Conservation (phyloP, 164 flowering plant genomes). For the Kingdonia uniflora region DNA sequence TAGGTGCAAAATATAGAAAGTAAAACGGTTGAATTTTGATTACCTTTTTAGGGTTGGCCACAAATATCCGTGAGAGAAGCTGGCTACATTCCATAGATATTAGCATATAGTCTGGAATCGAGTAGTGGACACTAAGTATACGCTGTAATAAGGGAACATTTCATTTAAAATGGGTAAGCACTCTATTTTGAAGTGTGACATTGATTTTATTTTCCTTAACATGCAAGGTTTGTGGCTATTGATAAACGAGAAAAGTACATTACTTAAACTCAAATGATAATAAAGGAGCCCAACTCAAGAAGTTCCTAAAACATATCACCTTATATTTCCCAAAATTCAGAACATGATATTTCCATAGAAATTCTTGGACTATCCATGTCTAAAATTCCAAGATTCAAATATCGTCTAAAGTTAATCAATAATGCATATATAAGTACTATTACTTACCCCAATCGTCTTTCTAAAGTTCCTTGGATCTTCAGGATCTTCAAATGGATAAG, state of each 20-base stretch:
- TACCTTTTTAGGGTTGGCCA: conserved; percentile 74
- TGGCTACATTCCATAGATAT: conserved; percentile 62
- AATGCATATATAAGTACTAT: conserved; percentile 9
- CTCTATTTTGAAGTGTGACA: no score
- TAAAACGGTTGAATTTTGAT: background rate
- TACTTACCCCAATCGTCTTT: conserved; percentile 59
- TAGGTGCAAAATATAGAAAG: background rate
- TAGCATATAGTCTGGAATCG: conserved; percentile 65
- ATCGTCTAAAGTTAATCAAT: background rate
- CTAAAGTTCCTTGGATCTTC: conserved; percentile 70
- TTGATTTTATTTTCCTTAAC: no score
- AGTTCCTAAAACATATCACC: no score
- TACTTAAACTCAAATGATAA: no score
- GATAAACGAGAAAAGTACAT: no score
- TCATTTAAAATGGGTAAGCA: no score
- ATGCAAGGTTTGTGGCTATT: no score
- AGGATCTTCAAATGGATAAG: conserved; percentile 90
- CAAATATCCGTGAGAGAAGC: conserved; percentile 64
- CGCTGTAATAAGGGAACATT: conserved; percentile 33
- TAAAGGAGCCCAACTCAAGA: no score
- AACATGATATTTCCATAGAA: no score
- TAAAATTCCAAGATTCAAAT: no score
- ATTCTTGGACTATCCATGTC: no score
- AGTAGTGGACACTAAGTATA: conserved; percentile 62
- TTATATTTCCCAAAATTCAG: no score